Evolutionary conservation across 495 filamentous ascomycete species (phyloP), one percentile per base, ranked within the genome.

Genomic region (Trichoderma virens): DNA sequence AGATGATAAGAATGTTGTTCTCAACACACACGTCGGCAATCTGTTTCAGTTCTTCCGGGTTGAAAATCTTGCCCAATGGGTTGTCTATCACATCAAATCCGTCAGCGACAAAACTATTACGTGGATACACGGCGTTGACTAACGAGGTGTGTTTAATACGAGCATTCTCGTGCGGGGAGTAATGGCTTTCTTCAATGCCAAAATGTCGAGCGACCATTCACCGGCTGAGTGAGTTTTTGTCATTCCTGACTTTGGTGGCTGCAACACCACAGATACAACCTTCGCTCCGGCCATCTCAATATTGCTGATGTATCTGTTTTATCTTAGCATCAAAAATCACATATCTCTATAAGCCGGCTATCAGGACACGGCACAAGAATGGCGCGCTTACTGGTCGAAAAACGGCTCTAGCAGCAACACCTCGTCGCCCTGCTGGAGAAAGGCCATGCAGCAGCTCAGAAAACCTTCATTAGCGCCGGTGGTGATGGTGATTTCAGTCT

Each of bases 331-430:
- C 32, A 35, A 4, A 65, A 27, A 65, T 45, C n/a, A 61, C 60
- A 43, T 51, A 13, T 20, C 6, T 5, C 18, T 59, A n/a, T 7
- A 5, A 28, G 13, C 28, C 30, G 23, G 28, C 56, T 27, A 54
- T 16, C 18, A 18, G 2, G 6, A 62, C 9, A 60, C 5, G 18
- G 23, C 13, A 0, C 18, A 51, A 61, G 18, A 61, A 23, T 16
- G 23, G 18, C 3, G 25, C 73, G 73, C 85, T 73, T 79, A 93
- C 86, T 98, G 94, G 76, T 98, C 94, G 71, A 97, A 98, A 79
- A 97, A 98, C 5, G 94, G 94, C 79, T 98, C 94, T 75, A 98
- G 96, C 61, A 98, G 84, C 43, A 98, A 96, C 56, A 97, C 94
- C 74, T 98, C 94, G 70, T 98, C 94, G 4, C 90, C 94, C 0